Percentiles rank a stretch among this genome's conserved stretches.
Conservation (phyloP, 257 asterid species). For the Lavandula angustifolia region DNA sequence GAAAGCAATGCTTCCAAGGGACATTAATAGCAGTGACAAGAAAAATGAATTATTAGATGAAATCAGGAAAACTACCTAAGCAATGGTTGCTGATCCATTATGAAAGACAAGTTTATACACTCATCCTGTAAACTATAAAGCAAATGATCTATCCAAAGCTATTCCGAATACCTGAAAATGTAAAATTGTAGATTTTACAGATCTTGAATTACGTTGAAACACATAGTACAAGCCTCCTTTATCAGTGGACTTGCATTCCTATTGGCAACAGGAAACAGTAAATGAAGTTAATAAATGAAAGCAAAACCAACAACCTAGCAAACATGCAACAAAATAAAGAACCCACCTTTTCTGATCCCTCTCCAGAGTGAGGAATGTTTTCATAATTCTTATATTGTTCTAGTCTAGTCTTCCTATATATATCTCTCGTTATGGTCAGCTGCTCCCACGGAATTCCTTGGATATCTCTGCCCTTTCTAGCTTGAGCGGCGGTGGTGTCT, state of each 20-base stretch:
- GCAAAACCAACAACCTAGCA: constrained; percentile 11
- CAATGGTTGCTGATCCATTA: neutral
- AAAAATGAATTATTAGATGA: neutral
- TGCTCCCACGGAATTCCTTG: constrained; percentile 98
- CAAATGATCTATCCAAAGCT: constrained; percentile 14
- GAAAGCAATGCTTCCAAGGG: neutral
- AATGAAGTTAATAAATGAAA: neutral
- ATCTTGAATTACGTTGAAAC: constrained; percentile 82
- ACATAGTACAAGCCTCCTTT: constrained; percentile 60
- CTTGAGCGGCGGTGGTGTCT: constrained; percentile 91
- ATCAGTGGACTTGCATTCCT: constrained; percentile 74
- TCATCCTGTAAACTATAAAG: constrained; percentile 6
- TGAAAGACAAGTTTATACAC: constrained; percentile 11
- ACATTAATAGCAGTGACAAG: neutral
- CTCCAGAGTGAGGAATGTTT: constrained; percentile 73
- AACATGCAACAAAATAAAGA: constrained; percentile 17
- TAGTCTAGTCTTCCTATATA: constrained; percentile 73
- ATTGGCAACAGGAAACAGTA: constrained; percentile 19
- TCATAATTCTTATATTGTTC: constrained; percentile 84
- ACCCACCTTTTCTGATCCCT: constrained; percentile 66
- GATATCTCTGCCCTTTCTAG: constrained; percentile 83
- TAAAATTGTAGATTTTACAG: constrained; percentile 83
- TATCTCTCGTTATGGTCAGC: constrained; percentile 80
- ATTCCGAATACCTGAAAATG: constrained; percentile 75
- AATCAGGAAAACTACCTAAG: neutral